Conservation (phyloP, 495 filamentous ascomycete species). For the Extremus antarcticus region DNA sequence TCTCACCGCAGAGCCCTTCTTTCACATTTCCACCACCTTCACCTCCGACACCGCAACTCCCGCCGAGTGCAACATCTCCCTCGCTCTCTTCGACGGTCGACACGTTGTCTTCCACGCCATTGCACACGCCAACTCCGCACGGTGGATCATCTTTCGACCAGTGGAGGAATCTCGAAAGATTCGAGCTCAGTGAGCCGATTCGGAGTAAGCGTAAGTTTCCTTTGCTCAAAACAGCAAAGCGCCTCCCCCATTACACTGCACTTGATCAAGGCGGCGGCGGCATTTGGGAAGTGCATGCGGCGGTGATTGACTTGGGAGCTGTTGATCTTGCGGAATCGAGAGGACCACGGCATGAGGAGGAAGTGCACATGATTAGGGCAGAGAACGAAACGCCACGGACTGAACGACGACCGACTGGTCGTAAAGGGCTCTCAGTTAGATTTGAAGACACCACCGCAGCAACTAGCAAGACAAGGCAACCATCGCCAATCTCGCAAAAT, state of each 20-base stretch:
- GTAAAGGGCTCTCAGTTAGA: neutral
- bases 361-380: neutral
- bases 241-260: conserved; percentile 11
- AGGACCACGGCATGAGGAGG: neutral
- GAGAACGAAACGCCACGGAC: neutral
- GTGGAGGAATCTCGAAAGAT: neutral
- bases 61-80: conserved; percentile 5
- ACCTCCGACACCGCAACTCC: neutral
- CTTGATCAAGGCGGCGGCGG: neutral
- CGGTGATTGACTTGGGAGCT: conserved; percentile 8
- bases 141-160: neutral
- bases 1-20: neutral
- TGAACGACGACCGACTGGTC: neutral
- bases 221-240: conserved; percentile 9
- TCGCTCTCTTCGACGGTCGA: conserved; percentile 15
- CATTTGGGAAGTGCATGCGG: conserved; percentile 18
- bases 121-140: neutral
- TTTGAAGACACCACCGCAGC: neutral
- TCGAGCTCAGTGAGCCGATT: neutral
- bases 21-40: conserved; percentile 5
- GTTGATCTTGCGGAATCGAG: neutral
- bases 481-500: neutral
- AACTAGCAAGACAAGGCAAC: neutral
- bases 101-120: conserved; percentile 12
- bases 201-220: conserved; percentile 18